Evolutionary conservation across 306 rosid species (phyloP), one percentile per base, ranked within the genome.

Genomic region (Lathyrus aphaca): DNA sequence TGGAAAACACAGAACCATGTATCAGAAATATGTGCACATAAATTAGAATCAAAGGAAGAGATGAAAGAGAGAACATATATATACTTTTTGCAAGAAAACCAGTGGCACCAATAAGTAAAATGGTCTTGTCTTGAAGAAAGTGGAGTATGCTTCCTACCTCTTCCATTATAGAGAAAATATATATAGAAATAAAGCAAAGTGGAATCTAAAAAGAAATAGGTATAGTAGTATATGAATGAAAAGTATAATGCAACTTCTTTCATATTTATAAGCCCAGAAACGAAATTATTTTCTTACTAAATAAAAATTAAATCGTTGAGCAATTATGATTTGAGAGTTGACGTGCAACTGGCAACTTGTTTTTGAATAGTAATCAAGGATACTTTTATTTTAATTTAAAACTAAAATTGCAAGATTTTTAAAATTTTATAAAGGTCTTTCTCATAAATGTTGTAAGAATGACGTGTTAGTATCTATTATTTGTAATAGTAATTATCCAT

Each of bases 21-120:
- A 35, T 38, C 50, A 30, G 16, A 32, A 8, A 18, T 14, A 46
- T 9, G 9, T 8, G 29, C 17, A 5, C 9, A 3, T 8, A 2
- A 8, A 38, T 2, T 54, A 54, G 37, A 8, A 55, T 6, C 18
- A 55, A 25, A 13, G 4, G 6, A 25, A 5, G 38, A 2, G 9
- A 4, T 25, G 27, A 25, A 11, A 49, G 49, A 60, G 43, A 40
- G 56, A 57, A 8, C 12, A 13, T 2, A 11, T 0, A 8, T 23
- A 11, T 83, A 89, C 96, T 89, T 74, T 89, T 89, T 39, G 90
- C 96, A 0, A 89, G 79, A 73, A 89, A 89, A 16, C 96, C 92
- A 38, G 96, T 83, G 55, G 87, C 92, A 10, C 96, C 96, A 48
- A 76, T 73, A 68, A 89, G 59, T 64, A 89, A 66, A 70, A 89